These are phyloP conservation scores for Aspergillus costaricaensis DNA, from an alignment of 2,329 filamentous ascomycete genomes.

Conservation along the genomic window DNA sequence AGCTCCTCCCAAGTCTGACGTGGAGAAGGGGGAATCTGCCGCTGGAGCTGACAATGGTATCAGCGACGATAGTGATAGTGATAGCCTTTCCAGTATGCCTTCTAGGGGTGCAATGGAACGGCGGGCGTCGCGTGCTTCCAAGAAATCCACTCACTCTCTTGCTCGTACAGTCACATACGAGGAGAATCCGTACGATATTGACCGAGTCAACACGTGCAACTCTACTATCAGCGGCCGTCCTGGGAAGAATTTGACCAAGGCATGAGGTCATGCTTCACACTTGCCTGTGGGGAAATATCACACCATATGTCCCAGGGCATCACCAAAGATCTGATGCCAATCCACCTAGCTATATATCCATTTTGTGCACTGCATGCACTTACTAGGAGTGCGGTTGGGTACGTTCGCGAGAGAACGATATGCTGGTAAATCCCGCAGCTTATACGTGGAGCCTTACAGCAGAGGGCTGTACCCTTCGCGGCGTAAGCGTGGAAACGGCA, in stretches of 20 bases:
- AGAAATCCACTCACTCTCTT: conserved; percentile 20
- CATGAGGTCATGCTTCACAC: too few relatives aligned
- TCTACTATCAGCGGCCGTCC: conserved; percentile 22
- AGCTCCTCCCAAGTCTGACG: conserved; percentile 11
- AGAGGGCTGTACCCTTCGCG: too few relatives aligned
- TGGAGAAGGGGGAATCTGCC: conserved; percentile 16
- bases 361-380: background rate
- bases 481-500: too few relatives aligned
- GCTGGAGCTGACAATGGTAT: background rate
- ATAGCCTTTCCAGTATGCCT: conserved; percentile 13
- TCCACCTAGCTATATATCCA: too few relatives aligned
- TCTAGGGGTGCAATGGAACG: conserved; percentile 21
- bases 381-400: background rate
- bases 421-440: too few relatives aligned
- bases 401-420: too few relatives aligned
- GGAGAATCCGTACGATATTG: conserved; percentile 49
- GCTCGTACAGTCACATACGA: conserved; percentile 40
- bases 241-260: conserved; percentile 5
- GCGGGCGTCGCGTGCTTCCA: conserved; percentile 16
- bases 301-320: too few relatives aligned
- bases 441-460: too few relatives aligned
- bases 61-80: conserved; percentile 14
- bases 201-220: conserved; percentile 46
- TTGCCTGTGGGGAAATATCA: background rate
- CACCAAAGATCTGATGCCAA: background rate